These are phyloP conservation scores for Hura crepitans DNA, from an alignment of 441 rosid genomes.

Conservation along the genomic window DNA sequence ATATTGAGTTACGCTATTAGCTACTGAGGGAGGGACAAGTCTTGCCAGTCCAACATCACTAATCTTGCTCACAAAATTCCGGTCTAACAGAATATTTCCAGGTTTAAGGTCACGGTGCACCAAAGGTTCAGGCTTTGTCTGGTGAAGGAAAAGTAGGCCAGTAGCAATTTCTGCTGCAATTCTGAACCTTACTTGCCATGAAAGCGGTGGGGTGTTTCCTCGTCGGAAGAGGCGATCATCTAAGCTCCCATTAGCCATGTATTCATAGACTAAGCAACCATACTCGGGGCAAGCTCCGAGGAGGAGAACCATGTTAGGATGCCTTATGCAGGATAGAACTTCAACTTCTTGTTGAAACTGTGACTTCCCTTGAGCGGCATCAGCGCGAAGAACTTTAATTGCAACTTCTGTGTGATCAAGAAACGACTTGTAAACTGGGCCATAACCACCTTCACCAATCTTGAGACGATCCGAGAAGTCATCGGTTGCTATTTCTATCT, in stretches of 20 bases:
- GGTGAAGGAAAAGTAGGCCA: slow-evolving; percentile 85
- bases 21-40: slow-evolving; percentile 75
- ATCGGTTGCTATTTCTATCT: slow-evolving; percentile 67
- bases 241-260: slow-evolving; percentile 86
- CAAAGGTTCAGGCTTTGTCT: slow-evolving; percentile 81
- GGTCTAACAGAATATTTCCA: slow-evolving; percentile 76
- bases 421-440: slow-evolving; percentile 63
- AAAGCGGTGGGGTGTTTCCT: slow-evolving; percentile 47
- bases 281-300: slow-evolving; percentile 80
- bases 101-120: slow-evolving; percentile 92
- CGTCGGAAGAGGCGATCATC: slow-evolving; percentile 62
- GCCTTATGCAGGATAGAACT: slow-evolving; percentile 70
- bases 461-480: slow-evolving; percentile 46
- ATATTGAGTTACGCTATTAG: slow-evolving; percentile 61
- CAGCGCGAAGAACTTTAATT: slow-evolving; percentile 72
- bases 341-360: slow-evolving; percentile 88
- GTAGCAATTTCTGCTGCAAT: slow-evolving; percentile 84
- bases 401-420: slow-evolving; percentile 79
- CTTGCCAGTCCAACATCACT: slow-evolving; percentile 86
- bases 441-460: slow-evolving; percentile 95
- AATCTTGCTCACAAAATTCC: slow-evolving; percentile 80
- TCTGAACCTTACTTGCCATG: slow-evolving; percentile 68
- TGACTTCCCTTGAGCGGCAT: slow-evolving; percentile 73
- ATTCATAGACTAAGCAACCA: slow-evolving; percentile 79
- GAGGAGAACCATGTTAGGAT: slow-evolving; percentile 91